Evolutionary conservation across 441 rosid species (phyloP).

Genomic region (Populus hybrid): DNA sequence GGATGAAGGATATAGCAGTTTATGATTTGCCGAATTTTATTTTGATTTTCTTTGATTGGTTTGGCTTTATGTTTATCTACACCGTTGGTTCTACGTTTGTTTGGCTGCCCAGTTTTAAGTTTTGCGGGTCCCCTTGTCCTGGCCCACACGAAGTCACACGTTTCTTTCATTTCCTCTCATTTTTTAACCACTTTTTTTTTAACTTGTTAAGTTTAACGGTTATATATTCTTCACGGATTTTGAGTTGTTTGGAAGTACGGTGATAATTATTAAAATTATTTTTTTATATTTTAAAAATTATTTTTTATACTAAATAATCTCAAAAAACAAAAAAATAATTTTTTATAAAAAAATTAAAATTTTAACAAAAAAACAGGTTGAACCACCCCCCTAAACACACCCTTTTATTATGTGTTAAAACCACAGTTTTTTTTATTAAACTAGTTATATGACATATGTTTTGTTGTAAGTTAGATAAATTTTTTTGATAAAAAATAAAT

Average conservation of each 20-base stretch:
- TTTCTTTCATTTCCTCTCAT: too few species aligned
- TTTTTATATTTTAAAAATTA: too few species aligned
- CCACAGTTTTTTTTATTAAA: too few species aligned
- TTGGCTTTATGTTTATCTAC: neutral
- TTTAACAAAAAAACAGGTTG: too few species aligned
- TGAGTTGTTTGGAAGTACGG: neutral
- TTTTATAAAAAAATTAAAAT: too few species aligned
- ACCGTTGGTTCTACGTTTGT: neutral
- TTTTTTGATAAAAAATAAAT: too few species aligned
- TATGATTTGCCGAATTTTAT: neutral
- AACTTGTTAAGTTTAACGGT: neutral
- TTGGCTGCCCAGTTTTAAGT: neutral
- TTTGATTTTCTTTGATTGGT: neutral
- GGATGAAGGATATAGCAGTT: neutral
- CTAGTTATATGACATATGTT: fast-evolving
- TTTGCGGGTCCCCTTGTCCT: neutral
- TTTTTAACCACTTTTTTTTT: too few species aligned
- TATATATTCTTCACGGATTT: neutral
- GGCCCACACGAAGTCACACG: neutral
- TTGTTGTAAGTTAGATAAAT: fast-evolving
- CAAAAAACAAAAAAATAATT: too few species aligned
- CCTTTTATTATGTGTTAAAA: too few species aligned
- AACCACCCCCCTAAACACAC: too few species aligned
- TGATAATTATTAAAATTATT: too few species aligned
- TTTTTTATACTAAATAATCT: fast-evolving